A percentile compares a stretch with the other conserved stretches of the same genome.
Conservation (phyloP, 164 flowering plant genomes). For the Tinospora cordifolia region DNA sequence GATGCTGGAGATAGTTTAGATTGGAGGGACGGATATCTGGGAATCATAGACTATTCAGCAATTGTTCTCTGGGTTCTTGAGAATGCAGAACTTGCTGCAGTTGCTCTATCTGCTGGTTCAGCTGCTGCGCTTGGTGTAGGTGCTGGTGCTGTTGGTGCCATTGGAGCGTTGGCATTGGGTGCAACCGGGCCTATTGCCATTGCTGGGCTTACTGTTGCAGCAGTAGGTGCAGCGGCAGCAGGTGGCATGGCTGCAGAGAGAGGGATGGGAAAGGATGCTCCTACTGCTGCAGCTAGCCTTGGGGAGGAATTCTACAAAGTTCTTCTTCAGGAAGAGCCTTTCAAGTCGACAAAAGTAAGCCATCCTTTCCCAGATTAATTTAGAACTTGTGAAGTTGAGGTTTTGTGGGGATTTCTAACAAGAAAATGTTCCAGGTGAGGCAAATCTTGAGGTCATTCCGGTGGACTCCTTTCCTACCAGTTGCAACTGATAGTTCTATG, state of each 20-base stretch:
- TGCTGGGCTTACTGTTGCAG: constrained; percentile 78
- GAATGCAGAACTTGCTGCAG: constrained; percentile 82
- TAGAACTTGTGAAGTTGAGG: too few relatives aligned
- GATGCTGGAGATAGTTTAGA: constrained; percentile 37
- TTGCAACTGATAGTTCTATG: constrained; percentile 67
- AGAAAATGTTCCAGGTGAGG: constrained; percentile 58
- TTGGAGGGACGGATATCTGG: constrained; percentile 76
- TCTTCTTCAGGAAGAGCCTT: constrained; percentile 83
- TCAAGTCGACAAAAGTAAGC: constrained; percentile 82
- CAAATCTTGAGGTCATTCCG: constrained; percentile 62
- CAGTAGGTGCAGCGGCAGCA: constrained; percentile 81
- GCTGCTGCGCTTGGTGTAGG: constrained; percentile 89
- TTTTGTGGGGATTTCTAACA: too few relatives aligned
- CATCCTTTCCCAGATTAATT: too few relatives aligned
- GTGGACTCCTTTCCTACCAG: constrained; percentile 85
- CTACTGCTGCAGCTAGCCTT: constrained; percentile 61
- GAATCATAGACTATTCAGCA: constrained; percentile 76
- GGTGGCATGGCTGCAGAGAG: constrained; percentile 74
- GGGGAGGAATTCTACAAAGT: constrained; percentile 86
- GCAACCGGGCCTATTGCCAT: constrained; percentile 79
- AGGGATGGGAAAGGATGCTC: constrained; percentile 65
- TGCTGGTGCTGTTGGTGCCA: constrained; percentile 75
- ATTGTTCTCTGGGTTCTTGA: constrained; percentile 82
- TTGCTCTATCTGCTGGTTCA: constrained; percentile 57
- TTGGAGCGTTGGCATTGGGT: constrained; percentile 81